Evolutionary conservation across 2,329 filamentous ascomycete genomes (phyloP).

Genomic region (Calonectria honghensis): DNA sequence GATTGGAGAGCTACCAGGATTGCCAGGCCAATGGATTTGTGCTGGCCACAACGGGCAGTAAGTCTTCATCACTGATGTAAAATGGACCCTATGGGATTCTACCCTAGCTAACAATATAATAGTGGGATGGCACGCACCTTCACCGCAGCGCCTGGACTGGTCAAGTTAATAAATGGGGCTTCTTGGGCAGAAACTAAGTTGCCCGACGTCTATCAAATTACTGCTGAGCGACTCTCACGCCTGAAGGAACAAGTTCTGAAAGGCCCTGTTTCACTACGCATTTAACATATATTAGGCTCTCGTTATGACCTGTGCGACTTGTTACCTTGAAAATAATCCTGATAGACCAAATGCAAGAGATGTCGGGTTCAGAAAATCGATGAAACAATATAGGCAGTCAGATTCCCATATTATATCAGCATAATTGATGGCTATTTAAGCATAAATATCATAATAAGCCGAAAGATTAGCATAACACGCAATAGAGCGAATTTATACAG

Average conservation of each 20-base stretch:
- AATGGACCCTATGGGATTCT: no score
- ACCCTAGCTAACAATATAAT: not conserved
- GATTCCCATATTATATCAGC: not conserved
- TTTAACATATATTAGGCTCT: not conserved
- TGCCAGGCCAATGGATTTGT: slow-evolving; percentile 42
- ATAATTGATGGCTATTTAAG: not conserved
- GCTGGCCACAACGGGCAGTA: slow-evolving; percentile 44
- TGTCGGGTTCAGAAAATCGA: not conserved
- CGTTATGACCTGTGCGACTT: fast-evolving
- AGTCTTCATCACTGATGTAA: not conserved
- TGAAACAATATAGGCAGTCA: not conserved
- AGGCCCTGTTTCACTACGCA: not conserved
- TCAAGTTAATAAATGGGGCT: slow-evolving; percentile 39
- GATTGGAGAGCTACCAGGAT: slow-evolving; percentile 36
- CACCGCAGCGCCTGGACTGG: slow-evolving; percentile 39
- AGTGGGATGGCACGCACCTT: slow-evolving; percentile 44
- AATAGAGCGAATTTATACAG: not conserved
- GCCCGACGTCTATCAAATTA: slow-evolving; percentile 39
- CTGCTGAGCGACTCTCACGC: slow-evolving; percentile 10
- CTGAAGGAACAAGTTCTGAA: not conserved
- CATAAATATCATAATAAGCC: not conserved
- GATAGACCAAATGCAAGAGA: not conserved
- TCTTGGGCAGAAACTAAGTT: slow-evolving; percentile 39
- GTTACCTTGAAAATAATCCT: not conserved
- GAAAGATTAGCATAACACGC: no score